Evolutionary conservation across 352 stramenopile genomes (phyloP), one percentile per base, ranked within the genome.

Genomic region (Phytophthora pinifolia): DNA sequence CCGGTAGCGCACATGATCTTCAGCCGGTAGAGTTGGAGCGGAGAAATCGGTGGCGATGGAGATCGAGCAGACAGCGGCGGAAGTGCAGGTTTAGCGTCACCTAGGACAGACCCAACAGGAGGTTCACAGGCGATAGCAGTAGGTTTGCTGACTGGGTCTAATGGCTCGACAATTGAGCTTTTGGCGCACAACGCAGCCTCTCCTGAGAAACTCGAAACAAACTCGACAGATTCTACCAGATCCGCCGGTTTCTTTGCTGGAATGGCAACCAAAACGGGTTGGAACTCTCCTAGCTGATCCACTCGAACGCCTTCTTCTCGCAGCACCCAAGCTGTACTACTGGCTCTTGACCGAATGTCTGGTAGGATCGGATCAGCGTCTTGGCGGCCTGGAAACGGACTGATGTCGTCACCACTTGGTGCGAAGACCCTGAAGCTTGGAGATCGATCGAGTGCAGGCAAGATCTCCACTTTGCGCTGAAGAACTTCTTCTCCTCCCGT

Each of bases 1-100:
- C 48, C 56, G 9, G 34, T 62, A 2, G 55, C 55, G 6, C 62
- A 49, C 37, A 65, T 15, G 22, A 70, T 70, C 43, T 59, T 62
- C 33, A 70, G 31, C 2, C 41, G 55, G 14, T 66, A 70, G n/a
- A 65, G 55, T 33, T 55, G 55, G 9, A 65, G 8, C 3, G 35
- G 10, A 27, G 62, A 14, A 6, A 59, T 37, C 17, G 43, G 43
- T 18, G 53, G 36, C 20, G 30, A 7, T 27, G 32, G 38, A 29
- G 57, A 44, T 44, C 57, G 57, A 27, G 22, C 29, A 33, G 56
- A 46, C 38, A 64, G 30, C 38, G 61, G 61, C 13, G 46, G 36
- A 22, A 54, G 20, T 12, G 38, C 32, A 33, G 42, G 31, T 8
- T 50, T 64, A 2, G 31, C 6, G 20, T 37, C 35, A 33, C 34